Evolutionary conservation across 441 rosid species (phyloP), one percentile per base, ranked within the genome.

Genomic region (Pelargonium myrrhifolium): DNA sequence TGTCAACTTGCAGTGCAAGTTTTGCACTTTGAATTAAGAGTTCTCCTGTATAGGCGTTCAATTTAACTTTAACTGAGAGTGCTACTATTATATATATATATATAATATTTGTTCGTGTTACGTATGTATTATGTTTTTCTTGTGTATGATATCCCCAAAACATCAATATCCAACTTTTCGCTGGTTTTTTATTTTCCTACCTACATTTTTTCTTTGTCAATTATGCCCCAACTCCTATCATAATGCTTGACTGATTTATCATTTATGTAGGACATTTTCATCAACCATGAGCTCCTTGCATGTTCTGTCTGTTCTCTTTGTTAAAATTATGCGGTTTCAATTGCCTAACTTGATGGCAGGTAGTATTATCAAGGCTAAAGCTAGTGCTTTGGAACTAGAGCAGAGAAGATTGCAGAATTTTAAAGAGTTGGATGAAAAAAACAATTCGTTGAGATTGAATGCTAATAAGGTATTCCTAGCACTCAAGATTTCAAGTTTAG

Each of bases 381-480:
- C 81, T 79, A 82, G 75, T 74, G 92, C 89, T 76, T 78, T 89
- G 74, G 76, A 65, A 35, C 55, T 83, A 73, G 97, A 91, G 86
- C 81, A 77, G 75, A 80, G 65, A 77, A 88, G 93, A 76, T 80
- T 82, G 35, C 74, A 82, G 77, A 89, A 81, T 82, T 82, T 86
- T 15, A 79, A 79, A 74, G 88, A 83, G 79, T 74, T 78, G 10
- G 86, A 82, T 62, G 87, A 85, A 66, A 68, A 66, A 67, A 87
- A 83, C 70, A 81, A 72, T 65, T 70, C 76, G 4, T 61, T 88
- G 71, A 86, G 55, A 66, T 76, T 74, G 60, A 74, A 79, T 70
- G 73, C 89, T 42, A 84, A 85, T 63, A 58, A 77, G 93, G 97
- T 90, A 86, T 69, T 68, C 22, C 56, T 58, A 20, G 37, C 67